phyloP scores from a whole-genome alignment of 257 asterid genomes.

The Solanum peruvianum region DNA sequence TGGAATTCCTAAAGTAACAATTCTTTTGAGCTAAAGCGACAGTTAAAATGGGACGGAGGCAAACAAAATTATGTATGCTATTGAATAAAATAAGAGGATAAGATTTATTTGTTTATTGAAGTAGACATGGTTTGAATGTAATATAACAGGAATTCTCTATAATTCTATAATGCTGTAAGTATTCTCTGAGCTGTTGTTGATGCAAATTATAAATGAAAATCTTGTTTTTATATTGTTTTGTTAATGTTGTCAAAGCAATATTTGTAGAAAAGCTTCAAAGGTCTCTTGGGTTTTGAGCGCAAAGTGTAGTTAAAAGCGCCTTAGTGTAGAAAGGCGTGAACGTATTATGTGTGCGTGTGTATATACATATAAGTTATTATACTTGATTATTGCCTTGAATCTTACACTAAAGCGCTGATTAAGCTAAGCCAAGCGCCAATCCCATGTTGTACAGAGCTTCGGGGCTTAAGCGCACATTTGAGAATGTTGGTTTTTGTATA shows the following conservation, averaged over 20 bases:
- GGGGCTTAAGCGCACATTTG: background rate
- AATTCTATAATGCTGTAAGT: background rate
- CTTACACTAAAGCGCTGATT: background rate
- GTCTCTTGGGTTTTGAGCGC: background rate
- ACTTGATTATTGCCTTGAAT: background rate
- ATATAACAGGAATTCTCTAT: background rate
- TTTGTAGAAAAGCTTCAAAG: background rate
- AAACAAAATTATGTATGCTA: background rate
- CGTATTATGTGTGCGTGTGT: background rate
- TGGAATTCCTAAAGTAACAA: background rate
- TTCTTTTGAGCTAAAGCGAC: background rate
- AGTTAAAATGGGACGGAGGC: background rate
- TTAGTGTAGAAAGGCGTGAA: background rate
- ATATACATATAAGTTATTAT: background rate
- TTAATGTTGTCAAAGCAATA: background rate
- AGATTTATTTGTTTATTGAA: background rate
- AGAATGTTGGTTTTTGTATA: background rate
- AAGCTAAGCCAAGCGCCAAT: background rate
- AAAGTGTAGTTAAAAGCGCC: background rate
- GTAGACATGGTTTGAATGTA: background rate
- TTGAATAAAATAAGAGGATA: background rate
- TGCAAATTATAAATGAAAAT: background rate
- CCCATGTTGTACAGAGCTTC: background rate
- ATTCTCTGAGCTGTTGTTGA: background rate
- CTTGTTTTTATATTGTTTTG: background rate